Conservation (phyloP, 805 yeast species). For the Sugiyamaella lignohabitans region DNA sequence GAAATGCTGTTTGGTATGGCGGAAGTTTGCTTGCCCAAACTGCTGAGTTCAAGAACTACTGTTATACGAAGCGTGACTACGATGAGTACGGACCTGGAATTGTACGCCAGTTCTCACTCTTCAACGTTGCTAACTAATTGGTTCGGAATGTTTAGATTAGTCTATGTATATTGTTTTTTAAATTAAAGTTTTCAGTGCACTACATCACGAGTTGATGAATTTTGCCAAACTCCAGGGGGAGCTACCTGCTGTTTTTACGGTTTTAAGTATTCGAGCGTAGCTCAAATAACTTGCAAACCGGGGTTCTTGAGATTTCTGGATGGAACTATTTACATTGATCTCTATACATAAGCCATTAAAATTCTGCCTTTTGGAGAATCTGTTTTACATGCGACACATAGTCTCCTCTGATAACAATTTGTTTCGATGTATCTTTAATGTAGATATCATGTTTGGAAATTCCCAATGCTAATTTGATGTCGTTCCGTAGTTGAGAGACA, state of each 20-base stretch:
- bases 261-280: too few relatives aligned
- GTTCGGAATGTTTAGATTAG: not conserved
- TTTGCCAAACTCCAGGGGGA: not conserved
- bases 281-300: too few relatives aligned
- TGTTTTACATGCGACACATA: constrained; percentile 33
- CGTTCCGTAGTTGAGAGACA: constrained; percentile 56
- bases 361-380: constrained; percentile 20
- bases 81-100: constrained; percentile 98
- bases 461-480: constrained; percentile 45
- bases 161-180: not conserved
- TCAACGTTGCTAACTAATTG: constrained; percentile 60
- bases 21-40: constrained; percentile 97
- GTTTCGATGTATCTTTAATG: constrained; percentile 45
- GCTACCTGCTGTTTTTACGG: not conserved
- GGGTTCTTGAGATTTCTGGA: not conserved
- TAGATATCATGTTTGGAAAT: constrained; percentile 43
- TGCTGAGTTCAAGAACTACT: constrained; percentile 89
- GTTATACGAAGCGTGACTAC: constrained; percentile 94
- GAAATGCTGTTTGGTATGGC: constrained; percentile 99
- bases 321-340: not conserved
- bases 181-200: not conserved
- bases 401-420: constrained; percentile 50
- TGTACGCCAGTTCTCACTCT: constrained; percentile 92
- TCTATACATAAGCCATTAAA: not conserved
- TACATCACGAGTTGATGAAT: too few relatives aligned